These are phyloP conservation scores for Recurvomyces mirabilis DNA, from an alignment of 495 filamentous ascomycete genomes.

Conservation along the genomic window DNA sequence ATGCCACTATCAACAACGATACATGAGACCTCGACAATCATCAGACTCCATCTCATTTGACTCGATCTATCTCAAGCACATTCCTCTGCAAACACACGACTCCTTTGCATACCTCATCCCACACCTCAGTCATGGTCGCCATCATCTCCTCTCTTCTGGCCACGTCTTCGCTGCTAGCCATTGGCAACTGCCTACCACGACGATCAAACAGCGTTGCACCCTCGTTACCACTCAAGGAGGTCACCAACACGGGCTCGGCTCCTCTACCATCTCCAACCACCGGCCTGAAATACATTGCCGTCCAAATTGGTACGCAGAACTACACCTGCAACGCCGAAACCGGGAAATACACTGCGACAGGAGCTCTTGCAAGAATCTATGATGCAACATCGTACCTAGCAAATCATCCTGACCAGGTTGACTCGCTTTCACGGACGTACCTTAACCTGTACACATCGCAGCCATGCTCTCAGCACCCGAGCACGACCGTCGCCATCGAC, in stretches of 20 bases:
- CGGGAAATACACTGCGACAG: neutral
- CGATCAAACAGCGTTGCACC: neutral
- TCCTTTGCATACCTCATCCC: too few relatives aligned
- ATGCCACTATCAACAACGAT: too few relatives aligned
- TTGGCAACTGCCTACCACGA: neutral
- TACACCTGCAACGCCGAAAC: conserved; percentile 6
- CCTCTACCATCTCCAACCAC: conserved; percentile 1
- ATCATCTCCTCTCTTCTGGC: neutral
- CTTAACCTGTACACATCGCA: neutral
- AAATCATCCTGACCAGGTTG: neutral
- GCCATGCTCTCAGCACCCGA: neutral
- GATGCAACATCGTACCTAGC: conserved; percentile 6
- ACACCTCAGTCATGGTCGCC: neutral
- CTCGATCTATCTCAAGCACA: too few relatives aligned
- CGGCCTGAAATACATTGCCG: conserved; percentile 1
- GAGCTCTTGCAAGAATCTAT: neutral
- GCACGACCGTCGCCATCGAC: neutral
- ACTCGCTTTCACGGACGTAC: neutral
- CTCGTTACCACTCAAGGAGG: neutral
- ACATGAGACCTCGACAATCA: too few relatives aligned
- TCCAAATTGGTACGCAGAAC: conserved; percentile 3
- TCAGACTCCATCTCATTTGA: too few relatives aligned
- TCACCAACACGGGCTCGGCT: neutral
- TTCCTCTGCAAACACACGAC: too few relatives aligned
- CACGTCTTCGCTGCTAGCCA: neutral